Conservation (phyloP, 768 basidiomycete species). For the Phylloporus sp. region DNA sequence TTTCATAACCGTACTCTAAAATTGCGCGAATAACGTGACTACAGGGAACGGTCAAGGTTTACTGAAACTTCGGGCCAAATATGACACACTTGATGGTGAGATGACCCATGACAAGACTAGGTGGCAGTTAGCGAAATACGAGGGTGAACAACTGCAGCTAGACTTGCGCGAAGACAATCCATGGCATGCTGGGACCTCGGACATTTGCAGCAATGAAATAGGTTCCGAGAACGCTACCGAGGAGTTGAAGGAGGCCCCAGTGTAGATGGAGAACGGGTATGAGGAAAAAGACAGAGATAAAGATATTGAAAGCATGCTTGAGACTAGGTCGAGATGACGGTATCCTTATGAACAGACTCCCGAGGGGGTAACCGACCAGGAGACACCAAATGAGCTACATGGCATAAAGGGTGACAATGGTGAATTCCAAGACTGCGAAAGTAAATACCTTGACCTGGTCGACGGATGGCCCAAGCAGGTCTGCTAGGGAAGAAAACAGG, state of each 20-base stretch:
- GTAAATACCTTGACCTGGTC: no score
- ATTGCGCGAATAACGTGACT: conserved; percentile 71
- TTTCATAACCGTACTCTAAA: conserved; percentile 62
- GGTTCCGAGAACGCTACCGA: conserved; percentile 68
- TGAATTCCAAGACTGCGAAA: no score
- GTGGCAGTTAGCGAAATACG: conserved; percentile 1
- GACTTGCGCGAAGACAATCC: conserved; percentile 77
- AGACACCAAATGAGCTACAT: no score
- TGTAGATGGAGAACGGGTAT: conserved; percentile 70
- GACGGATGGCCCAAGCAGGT: no score
- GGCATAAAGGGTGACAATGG: no score
- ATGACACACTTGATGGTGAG: conserved; percentile 79
- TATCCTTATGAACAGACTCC: no score
- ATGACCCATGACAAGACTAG: conserved; percentile 80
- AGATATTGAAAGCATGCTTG: conserved; percentile 78
- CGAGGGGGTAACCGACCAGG: no score
- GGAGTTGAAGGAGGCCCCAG: conserved; percentile 67
- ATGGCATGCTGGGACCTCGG: conserved; percentile 74
- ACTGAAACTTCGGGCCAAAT: background rate
- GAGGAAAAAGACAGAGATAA: conserved; percentile 70
- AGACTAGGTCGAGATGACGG: conserved; percentile 25
- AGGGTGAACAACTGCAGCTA: background rate
- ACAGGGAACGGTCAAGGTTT: background rate
- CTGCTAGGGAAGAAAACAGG: no score
- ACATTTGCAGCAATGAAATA: conserved; percentile 62